These are phyloP conservation scores for Beta lomatogona DNA, from an alignment of 179 eudicot species.

Conservation along the genomic window DNA sequence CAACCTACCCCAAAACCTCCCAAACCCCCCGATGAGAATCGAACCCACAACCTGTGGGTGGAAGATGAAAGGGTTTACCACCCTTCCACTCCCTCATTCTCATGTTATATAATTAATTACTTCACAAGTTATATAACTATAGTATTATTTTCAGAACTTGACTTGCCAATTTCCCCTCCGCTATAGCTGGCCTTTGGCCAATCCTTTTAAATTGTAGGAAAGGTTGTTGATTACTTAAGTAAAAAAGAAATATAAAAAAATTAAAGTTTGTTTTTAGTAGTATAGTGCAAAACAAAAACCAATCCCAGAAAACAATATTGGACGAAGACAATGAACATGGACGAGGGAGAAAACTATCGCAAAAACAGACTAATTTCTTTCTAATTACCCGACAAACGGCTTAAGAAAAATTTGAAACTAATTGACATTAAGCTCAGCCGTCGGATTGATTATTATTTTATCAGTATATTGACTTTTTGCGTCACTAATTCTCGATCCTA, in stretches of 20 bases:
- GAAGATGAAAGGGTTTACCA: no score
- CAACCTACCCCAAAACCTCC: no score
- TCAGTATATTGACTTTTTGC: neutral
- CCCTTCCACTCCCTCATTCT: no score
- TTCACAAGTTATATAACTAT: no score
- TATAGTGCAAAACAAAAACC: neutral
- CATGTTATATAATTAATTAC: no score
- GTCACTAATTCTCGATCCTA: neutral
- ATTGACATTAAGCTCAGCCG: neutral
- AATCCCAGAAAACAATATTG: conserved; percentile 17
- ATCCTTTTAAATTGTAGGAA: neutral
- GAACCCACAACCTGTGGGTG: no score
- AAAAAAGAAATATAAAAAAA: neutral
- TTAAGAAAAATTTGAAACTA: neutral
- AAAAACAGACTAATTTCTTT: conserved; percentile 12
- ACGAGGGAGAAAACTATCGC: conserved; percentile 21
- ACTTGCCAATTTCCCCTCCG: no score
- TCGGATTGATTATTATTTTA: neutral
- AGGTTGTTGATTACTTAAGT: neutral
- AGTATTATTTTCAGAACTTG: no score
- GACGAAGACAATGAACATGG: conserved; percentile 36
- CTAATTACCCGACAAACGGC: conserved; percentile 30
- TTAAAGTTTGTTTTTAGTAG: neutral
- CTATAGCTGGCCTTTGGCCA: neutral
- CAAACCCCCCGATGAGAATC: no score